A percentile compares a stretch with the other conserved stretches of the same genome.
These are phyloP conservation scores for Alternaria triticina DNA, from an alignment of 2,329 filamentous ascomycete species.

Conservation along the genomic window DNA sequence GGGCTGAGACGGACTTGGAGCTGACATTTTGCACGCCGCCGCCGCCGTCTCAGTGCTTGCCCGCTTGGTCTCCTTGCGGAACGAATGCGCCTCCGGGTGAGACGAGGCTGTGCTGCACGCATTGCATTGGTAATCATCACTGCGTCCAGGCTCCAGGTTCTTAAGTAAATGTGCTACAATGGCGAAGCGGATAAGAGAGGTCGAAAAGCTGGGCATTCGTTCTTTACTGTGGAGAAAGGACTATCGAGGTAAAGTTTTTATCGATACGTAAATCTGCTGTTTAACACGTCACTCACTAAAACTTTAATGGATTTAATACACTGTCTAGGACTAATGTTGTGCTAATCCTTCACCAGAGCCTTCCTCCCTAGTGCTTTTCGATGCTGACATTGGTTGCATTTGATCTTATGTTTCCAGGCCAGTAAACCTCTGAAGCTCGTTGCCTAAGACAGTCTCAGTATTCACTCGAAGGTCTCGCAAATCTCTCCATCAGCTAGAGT, in stretches of 20 bases:
- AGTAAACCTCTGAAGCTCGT: not conserved
- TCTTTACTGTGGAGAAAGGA: not conserved
- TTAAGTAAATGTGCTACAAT: not conserved
- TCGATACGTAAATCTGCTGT: not conserved
- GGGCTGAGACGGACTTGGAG: constrained; percentile 29
- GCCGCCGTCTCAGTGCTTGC: constrained; percentile 30
- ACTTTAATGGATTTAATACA: not conserved
- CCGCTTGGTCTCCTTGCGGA: constrained; percentile 37
- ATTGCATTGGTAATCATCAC: constrained; percentile 38
- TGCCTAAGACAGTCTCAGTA: not conserved
- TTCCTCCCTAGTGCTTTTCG: not conserved
- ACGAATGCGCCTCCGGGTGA: constrained; percentile 27
- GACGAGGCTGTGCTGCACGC: constrained; percentile 31
- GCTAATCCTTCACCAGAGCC: not conserved
- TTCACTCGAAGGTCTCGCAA: not conserved
- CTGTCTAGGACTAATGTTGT: not conserved
- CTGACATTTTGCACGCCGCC: constrained; percentile 33
- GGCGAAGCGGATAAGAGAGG: not conserved
- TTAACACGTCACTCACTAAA: not conserved
- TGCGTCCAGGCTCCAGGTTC: constrained; percentile 28
- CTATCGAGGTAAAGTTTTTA: not conserved
- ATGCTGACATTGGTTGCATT: not conserved
- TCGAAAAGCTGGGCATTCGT: not conserved
- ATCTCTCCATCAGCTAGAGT: not conserved
- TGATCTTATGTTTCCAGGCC: not conserved